phyloP scores from a whole-genome alignment of 2,329 filamentous ascomycete genomes.

The Teratosphaeria viscida region DNA sequence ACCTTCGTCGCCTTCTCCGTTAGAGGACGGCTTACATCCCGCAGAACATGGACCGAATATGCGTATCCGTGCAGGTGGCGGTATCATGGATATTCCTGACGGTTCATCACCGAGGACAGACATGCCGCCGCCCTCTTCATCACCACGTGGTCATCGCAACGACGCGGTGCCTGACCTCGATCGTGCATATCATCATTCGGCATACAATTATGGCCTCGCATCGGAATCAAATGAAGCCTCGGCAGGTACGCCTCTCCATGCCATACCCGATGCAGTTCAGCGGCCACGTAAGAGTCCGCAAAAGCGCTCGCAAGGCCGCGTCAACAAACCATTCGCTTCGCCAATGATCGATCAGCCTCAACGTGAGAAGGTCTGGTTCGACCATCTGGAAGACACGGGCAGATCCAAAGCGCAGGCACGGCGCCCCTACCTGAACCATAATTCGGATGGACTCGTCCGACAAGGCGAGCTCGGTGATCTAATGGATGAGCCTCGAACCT shows the following conservation, averaged over 20 bases:
- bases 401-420: slow-evolving; percentile 2
- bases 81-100: neutral
- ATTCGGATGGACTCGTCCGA: slow-evolving; percentile 10
- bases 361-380: slow-evolving; percentile 21
- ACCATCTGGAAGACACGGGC: slow-evolving; percentile 15
- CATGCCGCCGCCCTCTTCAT: neutral
- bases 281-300: slow-evolving; percentile 10
- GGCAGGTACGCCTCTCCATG: slow-evolving; percentile 15
- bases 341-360: slow-evolving; percentile 12
- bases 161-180: neutral
- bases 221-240: slow-evolving; percentile 4
- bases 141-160: neutral
- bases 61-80: neutral
- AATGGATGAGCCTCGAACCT: slow-evolving; percentile 8
- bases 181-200: neutral
- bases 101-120: neutral
- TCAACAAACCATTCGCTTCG: slow-evolving; percentile 21
- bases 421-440: neutral
- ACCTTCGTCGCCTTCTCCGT: slow-evolving; percentile 20
- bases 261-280: slow-evolving; percentile 12
- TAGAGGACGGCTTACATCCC: slow-evolving; percentile 9
- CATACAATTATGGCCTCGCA: slow-evolving; percentile 7
- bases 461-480: slow-evolving; percentile 19
- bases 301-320: slow-evolving; percentile 6
- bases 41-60: slow-evolving; percentile 14